A percentile compares a stretch with the other conserved stretches of the same genome.
phyloP scores from a whole-genome alignment of 352 stramenopile genomes.

The Globisporangium radiosum region DNA sequence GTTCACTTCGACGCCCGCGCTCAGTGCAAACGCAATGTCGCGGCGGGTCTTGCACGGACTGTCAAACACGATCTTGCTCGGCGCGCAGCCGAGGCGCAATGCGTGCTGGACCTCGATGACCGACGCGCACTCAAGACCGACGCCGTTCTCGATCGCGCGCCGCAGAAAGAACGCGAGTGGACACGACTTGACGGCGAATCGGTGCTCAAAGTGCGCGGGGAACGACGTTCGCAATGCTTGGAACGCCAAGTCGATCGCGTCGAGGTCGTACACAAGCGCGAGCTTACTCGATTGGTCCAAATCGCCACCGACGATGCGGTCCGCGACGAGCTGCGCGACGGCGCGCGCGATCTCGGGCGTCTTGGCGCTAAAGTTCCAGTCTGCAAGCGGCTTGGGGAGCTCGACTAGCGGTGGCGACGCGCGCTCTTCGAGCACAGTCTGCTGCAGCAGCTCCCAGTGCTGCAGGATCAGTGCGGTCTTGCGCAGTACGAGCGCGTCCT shows the following conservation, averaged over 20 bases:
- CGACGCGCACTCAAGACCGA: conserved; percentile 79
- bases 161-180: conserved; percentile 84
- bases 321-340: conserved; percentile 47
- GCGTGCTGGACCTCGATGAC: conserved; percentile 80
- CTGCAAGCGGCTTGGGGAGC: conserved; percentile 45
- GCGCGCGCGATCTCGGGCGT: conserved; percentile 50
- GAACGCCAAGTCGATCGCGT: conserved; percentile 83
- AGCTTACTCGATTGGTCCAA: conserved; percentile 28
- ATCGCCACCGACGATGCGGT: conserved; percentile 38
- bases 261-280: conserved; percentile 80
- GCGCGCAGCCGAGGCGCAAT: conserved; percentile 57
- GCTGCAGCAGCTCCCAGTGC: conserved; percentile 58
- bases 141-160: conserved; percentile 66
- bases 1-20: conserved; percentile 85
- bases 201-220: conserved; percentile 81
- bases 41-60: conserved; percentile 88
- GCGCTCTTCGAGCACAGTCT: conserved; percentile 55
- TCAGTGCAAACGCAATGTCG: conserved; percentile 85
- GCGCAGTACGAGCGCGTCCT: conserved; percentile 50
- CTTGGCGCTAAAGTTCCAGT: conserved; percentile 76
- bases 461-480: conserved; percentile 69
- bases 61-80: conserved; percentile 87
- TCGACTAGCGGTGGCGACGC: conserved; percentile 27
- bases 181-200: conserved; percentile 87
- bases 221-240: conserved; percentile 73